Evolutionary conservation across 495 filamentous ascomycete species (phyloP).

Genomic region (Penicillium daleae): DNA sequence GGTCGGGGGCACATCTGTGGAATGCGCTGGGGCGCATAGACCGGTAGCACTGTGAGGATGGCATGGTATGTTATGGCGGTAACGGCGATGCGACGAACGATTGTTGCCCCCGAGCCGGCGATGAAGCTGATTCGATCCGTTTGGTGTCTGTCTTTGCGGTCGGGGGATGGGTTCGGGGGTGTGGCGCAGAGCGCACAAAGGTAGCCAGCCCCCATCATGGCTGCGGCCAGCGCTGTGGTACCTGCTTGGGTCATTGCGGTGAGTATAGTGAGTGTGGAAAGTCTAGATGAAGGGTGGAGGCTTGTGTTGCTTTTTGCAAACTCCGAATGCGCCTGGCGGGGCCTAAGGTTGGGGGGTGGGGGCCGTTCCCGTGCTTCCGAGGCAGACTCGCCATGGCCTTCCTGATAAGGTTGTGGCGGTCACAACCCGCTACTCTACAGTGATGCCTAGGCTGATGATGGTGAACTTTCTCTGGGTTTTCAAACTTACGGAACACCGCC

Average conservation of each 20-base stretch:
- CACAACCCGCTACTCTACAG: too few relatives aligned
- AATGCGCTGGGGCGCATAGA: constrained; percentile 13
- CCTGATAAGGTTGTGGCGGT: background rate
- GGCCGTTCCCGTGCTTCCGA: background rate
- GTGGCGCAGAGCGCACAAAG: constrained; percentile 23
- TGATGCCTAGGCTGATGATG: too few relatives aligned
- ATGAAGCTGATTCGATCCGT: constrained; percentile 25
- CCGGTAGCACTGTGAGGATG: constrained; percentile 28
- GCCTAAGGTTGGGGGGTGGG: background rate
- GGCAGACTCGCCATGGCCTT: background rate
- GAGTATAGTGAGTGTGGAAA: background rate
- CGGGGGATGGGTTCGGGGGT: constrained; percentile 24
- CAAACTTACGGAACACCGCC: too few relatives aligned
- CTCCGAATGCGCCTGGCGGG: background rate
- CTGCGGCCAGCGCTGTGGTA: constrained; percentile 22
- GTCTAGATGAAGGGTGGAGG: too few relatives aligned
- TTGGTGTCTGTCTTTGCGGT: constrained; percentile 14
- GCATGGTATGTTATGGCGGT: constrained; percentile 31
- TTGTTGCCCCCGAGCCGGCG: constrained; percentile 3
- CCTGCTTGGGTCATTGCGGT: constrained; percentile 13
- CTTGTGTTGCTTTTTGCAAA: too few relatives aligned
- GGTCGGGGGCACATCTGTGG: constrained; percentile 18
- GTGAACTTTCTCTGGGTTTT: too few relatives aligned
- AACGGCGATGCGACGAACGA: constrained; percentile 15
- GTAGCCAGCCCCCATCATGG: constrained; percentile 25